These are phyloP conservation scores for Malassezia furfur DNA, from an alignment of 1,284 basidiomycete species.

Conservation along the genomic window DNA sequence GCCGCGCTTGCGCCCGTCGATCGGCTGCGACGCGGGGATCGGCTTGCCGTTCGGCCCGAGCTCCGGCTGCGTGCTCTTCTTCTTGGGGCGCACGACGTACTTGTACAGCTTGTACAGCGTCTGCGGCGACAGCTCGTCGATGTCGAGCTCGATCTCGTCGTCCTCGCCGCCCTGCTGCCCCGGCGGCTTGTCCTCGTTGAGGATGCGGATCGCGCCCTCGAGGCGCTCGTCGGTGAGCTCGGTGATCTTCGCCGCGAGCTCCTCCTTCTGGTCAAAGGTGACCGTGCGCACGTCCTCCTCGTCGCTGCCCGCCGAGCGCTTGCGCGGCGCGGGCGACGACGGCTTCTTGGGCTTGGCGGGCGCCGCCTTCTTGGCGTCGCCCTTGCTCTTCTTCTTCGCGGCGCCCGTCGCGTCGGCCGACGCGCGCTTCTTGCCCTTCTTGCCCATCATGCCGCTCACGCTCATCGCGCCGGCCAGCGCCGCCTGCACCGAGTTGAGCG, in stretches of 20 bases:
- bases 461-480: slow-evolving; percentile 18
- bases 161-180: slow-evolving; percentile 33
- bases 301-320: slow-evolving; percentile 24
- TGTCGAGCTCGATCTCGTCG: slow-evolving; percentile 48
- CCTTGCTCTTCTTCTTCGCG: slow-evolving; percentile 25
- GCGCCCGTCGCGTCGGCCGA: slow-evolving; percentile 3
- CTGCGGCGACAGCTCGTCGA: slow-evolving; percentile 42
- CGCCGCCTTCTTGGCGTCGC: not conserved
- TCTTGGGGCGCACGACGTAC: slow-evolving; percentile 45
- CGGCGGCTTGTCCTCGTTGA: slow-evolving; percentile 47
- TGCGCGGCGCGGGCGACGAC: slow-evolving; percentile 14
- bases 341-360: slow-evolving; percentile 24
- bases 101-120: slow-evolving; percentile 48
- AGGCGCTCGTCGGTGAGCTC: slow-evolving; percentile 45
- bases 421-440: slow-evolving; percentile 31
- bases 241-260: slow-evolving; percentile 46
- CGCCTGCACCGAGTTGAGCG: slow-evolving; percentile 30
- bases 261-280: slow-evolving; percentile 47
- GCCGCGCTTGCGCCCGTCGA: slow-evolving; percentile 43
- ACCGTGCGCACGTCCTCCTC: slow-evolving; percentile 43
- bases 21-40: slow-evolving; percentile 23
- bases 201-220: slow-evolving; percentile 46
- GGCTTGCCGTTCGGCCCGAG: slow-evolving; percentile 21
- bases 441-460: slow-evolving; percentile 14
- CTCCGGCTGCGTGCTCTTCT: slow-evolving; percentile 19